phyloP scores from a whole-genome alignment of 1,139 yeast species.

The Candida pseudoviswanathii region DNA sequence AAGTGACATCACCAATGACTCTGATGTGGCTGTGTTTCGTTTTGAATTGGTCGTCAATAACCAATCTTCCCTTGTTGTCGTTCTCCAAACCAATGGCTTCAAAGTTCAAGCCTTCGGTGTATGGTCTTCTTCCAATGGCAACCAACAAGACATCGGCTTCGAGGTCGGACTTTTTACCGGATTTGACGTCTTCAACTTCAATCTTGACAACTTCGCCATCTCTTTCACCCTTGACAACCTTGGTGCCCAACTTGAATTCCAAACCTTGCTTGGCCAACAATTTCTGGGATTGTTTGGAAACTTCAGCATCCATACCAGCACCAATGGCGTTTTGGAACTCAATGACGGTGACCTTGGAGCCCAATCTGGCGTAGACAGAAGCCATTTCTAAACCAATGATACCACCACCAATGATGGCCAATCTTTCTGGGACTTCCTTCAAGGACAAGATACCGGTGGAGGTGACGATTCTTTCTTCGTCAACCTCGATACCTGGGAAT shows the following conservation, averaged over 20 bases:
- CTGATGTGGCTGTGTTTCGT: constrained; percentile 92
- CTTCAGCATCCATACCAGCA: constrained; percentile 96
- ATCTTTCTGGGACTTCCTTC: constrained; percentile 85
- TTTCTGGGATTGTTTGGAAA: constrained; percentile 86
- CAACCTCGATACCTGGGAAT: constrained; percentile 96
- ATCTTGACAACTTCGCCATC: constrained; percentile 86
- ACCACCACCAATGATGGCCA: constrained; percentile 98
- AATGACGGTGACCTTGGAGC: constrained; percentile 91
- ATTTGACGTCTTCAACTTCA: constrained; percentile 87
- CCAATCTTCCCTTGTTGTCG: constrained; percentile 90
- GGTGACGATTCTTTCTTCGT: constrained; percentile 95
- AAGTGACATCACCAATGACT: constrained; percentile 97
- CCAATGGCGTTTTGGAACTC: constrained; percentile 92
- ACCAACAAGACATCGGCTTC: constrained; percentile 94
- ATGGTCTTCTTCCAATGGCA: constrained; percentile 99
- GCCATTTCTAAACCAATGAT: constrained; percentile 99
- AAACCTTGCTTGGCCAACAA: constrained; percentile 92
- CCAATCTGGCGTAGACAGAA: constrained; percentile 94
- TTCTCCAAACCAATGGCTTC: constrained; percentile 88
- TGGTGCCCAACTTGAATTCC: constrained; percentile 89
- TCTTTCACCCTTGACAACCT: constrained; percentile 84
- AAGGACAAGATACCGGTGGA: constrained; percentile 91
- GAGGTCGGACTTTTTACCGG: constrained; percentile 75
- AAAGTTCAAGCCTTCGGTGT: constrained; percentile 84
- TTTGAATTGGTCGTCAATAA: constrained; percentile 91